phyloP scores from a whole-genome alignment of 108 stramenopile genomes.

The Cyclostephanos invisitatus region DNA sequence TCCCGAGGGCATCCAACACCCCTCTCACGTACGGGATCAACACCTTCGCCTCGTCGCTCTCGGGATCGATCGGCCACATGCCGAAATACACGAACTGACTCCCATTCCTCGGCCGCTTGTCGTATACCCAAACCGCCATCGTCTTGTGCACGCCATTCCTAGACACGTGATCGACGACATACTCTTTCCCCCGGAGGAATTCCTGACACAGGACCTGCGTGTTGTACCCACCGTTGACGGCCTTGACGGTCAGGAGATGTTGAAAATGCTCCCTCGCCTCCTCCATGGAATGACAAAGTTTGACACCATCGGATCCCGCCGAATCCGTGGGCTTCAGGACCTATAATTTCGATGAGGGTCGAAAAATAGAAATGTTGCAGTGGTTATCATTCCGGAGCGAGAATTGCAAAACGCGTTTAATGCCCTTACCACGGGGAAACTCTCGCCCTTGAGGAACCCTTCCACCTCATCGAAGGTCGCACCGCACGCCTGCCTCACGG shows the following conservation, averaged over 20 bases:
- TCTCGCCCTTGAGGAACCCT: slow-evolving; percentile 62
- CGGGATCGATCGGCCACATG: slow-evolving; percentile 58
- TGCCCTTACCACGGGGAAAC: slow-evolving; percentile 66
- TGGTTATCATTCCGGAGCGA: background rate
- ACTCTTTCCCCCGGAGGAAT: slow-evolving; percentile 87
- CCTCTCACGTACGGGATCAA: slow-evolving; percentile 83
- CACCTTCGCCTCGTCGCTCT: slow-evolving; percentile 75
- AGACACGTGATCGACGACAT: slow-evolving; percentile 88
- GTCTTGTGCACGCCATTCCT: slow-evolving; percentile 90
- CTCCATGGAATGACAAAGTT: slow-evolving; percentile 81
- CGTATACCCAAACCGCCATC: slow-evolving; percentile 92
- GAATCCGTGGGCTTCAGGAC: slow-evolving; percentile 92
- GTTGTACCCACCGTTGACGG: slow-evolving; percentile 87
- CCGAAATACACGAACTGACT: slow-evolving; percentile 72
- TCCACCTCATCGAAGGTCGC: slow-evolving; percentile 69
- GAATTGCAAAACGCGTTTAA: background rate
- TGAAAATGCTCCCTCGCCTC: slow-evolving; percentile 91
- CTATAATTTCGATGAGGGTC: background rate
- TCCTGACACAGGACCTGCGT: slow-evolving; percentile 89
- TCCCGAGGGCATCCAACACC: slow-evolving; percentile 82
- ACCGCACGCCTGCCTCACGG: slow-evolving; percentile 84
- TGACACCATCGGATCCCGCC: slow-evolving; percentile 94
- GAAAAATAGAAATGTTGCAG: too few relatives aligned
- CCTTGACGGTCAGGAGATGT: slow-evolving; percentile 82
- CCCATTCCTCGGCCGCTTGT: slow-evolving; percentile 87